Conservation (phyloP, 129 eudicot genomes). For the Pittosporum tobira region DNA sequence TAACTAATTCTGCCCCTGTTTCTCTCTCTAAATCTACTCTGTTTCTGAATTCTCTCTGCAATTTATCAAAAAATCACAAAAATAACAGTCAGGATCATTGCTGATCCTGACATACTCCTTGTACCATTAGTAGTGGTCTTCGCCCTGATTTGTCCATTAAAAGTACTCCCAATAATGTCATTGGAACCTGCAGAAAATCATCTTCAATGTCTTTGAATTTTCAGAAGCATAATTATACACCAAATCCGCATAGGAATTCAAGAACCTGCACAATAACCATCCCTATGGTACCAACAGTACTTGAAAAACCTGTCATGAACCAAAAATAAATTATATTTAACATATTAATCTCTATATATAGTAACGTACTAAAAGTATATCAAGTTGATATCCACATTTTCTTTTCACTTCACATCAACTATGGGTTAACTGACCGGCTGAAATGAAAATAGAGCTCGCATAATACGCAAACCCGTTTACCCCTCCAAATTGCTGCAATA, state of each 20-base stretch:
- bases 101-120: too few relatives aligned
- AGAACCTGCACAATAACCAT: constrained; percentile 82
- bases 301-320: constrained; percentile 52
- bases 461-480: constrained; percentile 71
- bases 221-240: not conserved
- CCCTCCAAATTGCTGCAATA: constrained; percentile 84
- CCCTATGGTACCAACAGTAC: constrained; percentile 55
- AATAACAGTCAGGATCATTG: too few relatives aligned
- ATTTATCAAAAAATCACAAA: too few relatives aligned
- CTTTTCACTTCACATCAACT: not conserved
- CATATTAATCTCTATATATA: not conserved
- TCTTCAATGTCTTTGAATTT: not conserved
- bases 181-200: constrained; percentile 52
- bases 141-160: constrained; percentile 83
- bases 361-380: not conserved
- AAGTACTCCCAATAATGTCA: constrained; percentile 54
- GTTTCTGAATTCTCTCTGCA: too few relatives aligned
- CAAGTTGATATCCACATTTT: constrained; percentile 1
- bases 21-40: too few relatives aligned
- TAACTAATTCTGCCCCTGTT: too few relatives aligned
- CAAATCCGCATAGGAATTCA: not conserved
- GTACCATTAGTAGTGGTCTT: constrained; percentile 73
- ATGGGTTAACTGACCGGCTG: constrained; percentile 53
- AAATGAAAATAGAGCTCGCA: constrained; percentile 61
- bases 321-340: not conserved